A percentile compares a stretch with the other conserved stretches of the same genome.
These are phyloP conservation scores for Turnera subulata DNA, from an alignment of 345 rosid genomes.

Conservation along the genomic window DNA sequence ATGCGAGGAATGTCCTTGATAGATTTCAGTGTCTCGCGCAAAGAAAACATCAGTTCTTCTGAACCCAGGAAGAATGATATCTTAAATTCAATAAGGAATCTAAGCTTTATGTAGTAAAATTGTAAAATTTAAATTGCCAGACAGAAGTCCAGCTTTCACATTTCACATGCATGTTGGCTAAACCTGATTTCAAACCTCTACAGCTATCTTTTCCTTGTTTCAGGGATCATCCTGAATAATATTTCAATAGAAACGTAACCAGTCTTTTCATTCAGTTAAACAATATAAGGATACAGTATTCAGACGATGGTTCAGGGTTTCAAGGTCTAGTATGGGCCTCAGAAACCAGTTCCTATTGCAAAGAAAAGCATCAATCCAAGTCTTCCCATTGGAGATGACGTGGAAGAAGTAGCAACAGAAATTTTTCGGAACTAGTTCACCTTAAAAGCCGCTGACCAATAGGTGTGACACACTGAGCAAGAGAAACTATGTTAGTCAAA, in stretches of 20 bases:
- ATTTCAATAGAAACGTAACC: conserved; percentile 16
- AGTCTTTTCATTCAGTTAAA: conserved; percentile 10
- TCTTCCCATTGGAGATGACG: conserved; percentile 13
- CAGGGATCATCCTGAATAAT: conserved; percentile 7
- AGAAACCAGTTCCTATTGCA: conserved; percentile 86
- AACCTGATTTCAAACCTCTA: background rate
- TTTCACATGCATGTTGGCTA: background rate
- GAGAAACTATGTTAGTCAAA: conserved; percentile 30
- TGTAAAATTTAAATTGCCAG: background rate
- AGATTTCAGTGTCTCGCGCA: conserved; percentile 78
- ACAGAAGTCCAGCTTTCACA: no score
- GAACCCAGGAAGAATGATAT: conserved; percentile 80
- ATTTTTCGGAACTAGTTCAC: conserved; percentile 33
- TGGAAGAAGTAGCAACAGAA: conserved; percentile 13
- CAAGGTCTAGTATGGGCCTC: conserved; percentile 83
- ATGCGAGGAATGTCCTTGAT: conserved; percentile 77
- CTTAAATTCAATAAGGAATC: conserved; percentile 50
- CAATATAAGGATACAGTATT: conserved; percentile 77
- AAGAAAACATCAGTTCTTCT: conserved; percentile 76
- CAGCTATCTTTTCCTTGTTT: background rate
- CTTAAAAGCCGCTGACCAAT: conserved; percentile 88
- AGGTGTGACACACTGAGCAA: conserved; percentile 79
- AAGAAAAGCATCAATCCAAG: conserved; percentile 21
- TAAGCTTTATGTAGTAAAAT: background rate
- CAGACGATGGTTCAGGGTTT: conserved; percentile 68